Evolutionary conservation across 2,329 filamentous ascomycete species (phyloP), one percentile per base, ranked within the genome.

Genomic region (Cladosporium colombiae): DNA sequence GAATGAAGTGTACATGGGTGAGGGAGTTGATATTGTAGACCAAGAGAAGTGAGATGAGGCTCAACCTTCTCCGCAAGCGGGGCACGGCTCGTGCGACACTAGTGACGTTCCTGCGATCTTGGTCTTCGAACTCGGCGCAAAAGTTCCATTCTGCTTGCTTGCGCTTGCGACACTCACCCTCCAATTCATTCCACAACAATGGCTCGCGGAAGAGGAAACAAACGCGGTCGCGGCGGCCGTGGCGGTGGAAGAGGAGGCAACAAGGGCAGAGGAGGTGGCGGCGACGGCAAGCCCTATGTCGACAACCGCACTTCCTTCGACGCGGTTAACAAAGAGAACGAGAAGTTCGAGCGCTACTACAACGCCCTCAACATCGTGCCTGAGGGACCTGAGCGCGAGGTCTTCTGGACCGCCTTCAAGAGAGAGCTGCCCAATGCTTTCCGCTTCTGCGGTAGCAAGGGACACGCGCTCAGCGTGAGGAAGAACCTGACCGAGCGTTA

Each of bases 371-470:
- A 91, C 6, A 86, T 93, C 66, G 81, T 98, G 8, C 85, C 90
- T 0, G 91, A 93, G 59, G 75, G 73, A 3, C 87, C 89, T 55
- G 94, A 98, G 80, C 88, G 86, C 74, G 83, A 88, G 65, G 84
- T 86, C 11, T 98, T 97, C 80, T 99, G 95, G 95, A 85, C 86
- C 44, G 87, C 91, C 0, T 82, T 98, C 77, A 87, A 88, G 74
- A 87, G 89, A 69, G 93, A 98, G 76, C 83, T 99, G 60, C 95
- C 95, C 65, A 98, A 97, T 82, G 97, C 93, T 79, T 99, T 98
- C 83, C 89, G 95, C 68, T 99, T 99, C 81, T 96, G 93, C 67
- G 95, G 95, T 44, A 97, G 93, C 56, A 96, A 94, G 84, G 91
- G 92, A 68, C 94, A 99, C 80, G 95, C 95, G n/a, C 84, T 97